phyloP scores from a whole-genome alignment of 2,329 filamentous ascomycete species.

The Penicillium glabrum region DNA sequence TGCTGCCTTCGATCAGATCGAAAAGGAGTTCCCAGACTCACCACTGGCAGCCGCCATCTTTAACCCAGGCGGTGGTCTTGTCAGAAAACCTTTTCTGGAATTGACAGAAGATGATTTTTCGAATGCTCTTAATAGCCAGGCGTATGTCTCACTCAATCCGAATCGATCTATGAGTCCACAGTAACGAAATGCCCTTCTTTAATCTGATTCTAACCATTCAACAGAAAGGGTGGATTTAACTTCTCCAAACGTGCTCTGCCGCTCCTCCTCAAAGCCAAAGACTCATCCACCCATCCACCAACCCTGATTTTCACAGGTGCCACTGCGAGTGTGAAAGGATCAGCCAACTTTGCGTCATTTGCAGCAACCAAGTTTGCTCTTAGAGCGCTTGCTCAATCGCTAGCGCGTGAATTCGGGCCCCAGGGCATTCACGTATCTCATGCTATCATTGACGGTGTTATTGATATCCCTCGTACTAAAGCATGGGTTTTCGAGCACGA shows the following conservation, averaged over 20 bases:
- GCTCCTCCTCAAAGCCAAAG: constrained; percentile 61
- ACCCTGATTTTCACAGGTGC: constrained; percentile 84
- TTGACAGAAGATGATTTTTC: constrained; percentile 59
- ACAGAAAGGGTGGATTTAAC: constrained; percentile 64
- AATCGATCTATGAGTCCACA: background rate
- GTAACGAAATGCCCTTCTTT: no score
- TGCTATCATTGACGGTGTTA: constrained; percentile 79
- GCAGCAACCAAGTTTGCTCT: constrained; percentile 78
- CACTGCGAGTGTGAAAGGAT: constrained; percentile 74
- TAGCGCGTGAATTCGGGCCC: constrained; percentile 81
- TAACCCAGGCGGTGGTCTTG: constrained; percentile 59
- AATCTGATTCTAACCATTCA: background rate
- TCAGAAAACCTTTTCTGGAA: constrained; percentile 62
- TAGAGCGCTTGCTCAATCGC: constrained; percentile 69
- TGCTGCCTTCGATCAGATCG: constrained; percentile 55
- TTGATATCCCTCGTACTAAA: constrained; percentile 74
- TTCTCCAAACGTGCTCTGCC: constrained; percentile 74
- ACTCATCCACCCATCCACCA: constrained; percentile 62
- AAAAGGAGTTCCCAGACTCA: constrained; percentile 51
- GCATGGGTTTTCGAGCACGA: constrained; percentile 56
- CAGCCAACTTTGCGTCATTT: constrained; percentile 68
- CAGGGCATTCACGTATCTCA: constrained; percentile 82
- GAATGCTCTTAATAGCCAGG: constrained; percentile 50
- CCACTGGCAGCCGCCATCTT: constrained; percentile 57
- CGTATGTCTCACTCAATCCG: constrained; percentile 34